phyloP scores from a whole-genome alignment of 768 basidiomycete species.

The Lactifluus piperatus region DNA sequence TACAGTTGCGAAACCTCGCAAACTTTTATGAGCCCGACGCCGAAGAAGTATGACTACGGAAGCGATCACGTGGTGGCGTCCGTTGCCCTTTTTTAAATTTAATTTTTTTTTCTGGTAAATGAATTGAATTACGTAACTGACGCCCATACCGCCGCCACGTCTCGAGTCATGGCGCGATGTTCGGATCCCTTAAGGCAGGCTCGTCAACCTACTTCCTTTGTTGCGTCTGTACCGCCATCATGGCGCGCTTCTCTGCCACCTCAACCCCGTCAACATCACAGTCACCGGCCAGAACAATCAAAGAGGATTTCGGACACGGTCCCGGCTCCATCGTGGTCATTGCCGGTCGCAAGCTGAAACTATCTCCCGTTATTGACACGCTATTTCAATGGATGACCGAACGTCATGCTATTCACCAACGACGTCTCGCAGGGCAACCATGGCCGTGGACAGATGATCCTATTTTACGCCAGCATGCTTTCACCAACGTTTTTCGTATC shows the following conservation, averaged over 20 bases:
- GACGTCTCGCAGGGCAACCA: constrained; percentile 24
- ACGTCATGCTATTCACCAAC: constrained; percentile 26
- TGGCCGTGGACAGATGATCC: constrained; percentile 55
- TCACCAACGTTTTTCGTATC: constrained; percentile 71
- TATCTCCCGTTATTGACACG: constrained; percentile 25
- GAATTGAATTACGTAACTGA: constrained; percentile 4
- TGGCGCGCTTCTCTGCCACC: constrained; percentile 18
- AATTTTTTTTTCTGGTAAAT: background rate
- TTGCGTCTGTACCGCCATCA: constrained; percentile 5
- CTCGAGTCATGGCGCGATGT: constrained; percentile 10
- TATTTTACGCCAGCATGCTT: constrained; percentile 46
- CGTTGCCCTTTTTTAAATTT: background rate
- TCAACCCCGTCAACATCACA: constrained; percentile 15
- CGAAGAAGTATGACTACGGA: constrained; percentile 7
- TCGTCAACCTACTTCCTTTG: constrained; percentile 9
- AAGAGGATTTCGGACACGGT: constrained; percentile 6
- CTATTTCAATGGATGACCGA: constrained; percentile 28
- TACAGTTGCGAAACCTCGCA: background rate
- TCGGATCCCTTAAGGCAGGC: constrained; percentile 9
- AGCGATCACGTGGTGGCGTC: constrained; percentile 16
- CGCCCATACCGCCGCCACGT: constrained; percentile 14
- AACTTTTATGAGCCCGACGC: constrained; percentile 10
- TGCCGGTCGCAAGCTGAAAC: constrained; percentile 21
- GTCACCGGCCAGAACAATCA: constrained; percentile 5
- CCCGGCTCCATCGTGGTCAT: constrained; percentile 20